These are phyloP conservation scores for Neopestalotiopsis sp. DNA, from an alignment of 2,329 filamentous ascomycete species.

Conservation along the genomic window DNA sequence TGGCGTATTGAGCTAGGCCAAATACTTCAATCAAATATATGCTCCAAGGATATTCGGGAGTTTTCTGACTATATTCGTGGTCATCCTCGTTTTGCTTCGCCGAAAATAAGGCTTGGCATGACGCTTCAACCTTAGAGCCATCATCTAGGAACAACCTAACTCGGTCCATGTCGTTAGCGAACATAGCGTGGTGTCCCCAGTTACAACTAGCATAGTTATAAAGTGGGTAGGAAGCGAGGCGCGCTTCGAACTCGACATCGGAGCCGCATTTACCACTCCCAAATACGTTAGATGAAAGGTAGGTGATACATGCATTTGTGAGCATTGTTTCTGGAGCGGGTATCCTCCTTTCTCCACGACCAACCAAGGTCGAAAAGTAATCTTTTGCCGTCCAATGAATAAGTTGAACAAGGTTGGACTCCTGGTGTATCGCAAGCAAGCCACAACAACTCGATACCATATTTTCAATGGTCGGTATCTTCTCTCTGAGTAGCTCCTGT, in stretches of 20 bases:
- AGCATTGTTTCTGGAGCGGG: too few relatives aligned
- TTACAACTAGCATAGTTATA: conserved; percentile 21
- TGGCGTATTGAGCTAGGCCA: too few relatives aligned
- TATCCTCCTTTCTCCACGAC: too few relatives aligned
- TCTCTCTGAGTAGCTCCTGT: conserved; percentile 31
- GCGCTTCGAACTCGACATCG: conserved; percentile 11
- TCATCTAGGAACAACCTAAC: not conserved
- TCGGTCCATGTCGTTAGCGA: not conserved
- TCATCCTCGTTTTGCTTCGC: too few relatives aligned
- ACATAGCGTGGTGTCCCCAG: conserved; percentile 21
- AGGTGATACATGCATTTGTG: conserved; percentile 37
- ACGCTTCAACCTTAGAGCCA: not conserved
- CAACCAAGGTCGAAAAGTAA: too few relatives aligned
- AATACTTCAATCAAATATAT: conserved; percentile 15
- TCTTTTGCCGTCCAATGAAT: conserved; percentile 51
- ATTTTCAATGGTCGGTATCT: conserved; percentile 38
- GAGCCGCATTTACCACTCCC: not conserved
- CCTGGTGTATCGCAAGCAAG: conserved; percentile 29
- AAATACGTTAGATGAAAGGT: conserved; percentile 38
- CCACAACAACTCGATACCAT: conserved; percentile 21
- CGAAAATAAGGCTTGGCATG: not conserved
- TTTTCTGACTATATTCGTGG: too few relatives aligned
- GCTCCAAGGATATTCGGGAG: too few relatives aligned
- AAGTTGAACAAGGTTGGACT: conserved; percentile 42
- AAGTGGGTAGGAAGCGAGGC: conserved; percentile 12